Evolutionary conservation across 1,284 basidiomycete species (phyloP), one percentile per base, ranked within the genome.

Genomic region (Wallemia mellicola): DNA sequence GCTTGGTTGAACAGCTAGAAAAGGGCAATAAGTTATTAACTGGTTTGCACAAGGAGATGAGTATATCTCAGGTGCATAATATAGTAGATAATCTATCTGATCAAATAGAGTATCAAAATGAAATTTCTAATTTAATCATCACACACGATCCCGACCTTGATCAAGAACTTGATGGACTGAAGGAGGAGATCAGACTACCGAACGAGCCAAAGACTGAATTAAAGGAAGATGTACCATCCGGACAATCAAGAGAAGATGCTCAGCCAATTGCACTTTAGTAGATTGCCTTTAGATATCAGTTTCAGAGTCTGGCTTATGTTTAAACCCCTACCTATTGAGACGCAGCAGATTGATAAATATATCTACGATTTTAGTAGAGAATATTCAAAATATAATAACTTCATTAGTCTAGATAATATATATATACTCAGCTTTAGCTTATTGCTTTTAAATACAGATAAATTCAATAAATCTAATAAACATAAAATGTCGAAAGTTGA

Each of bases 381-480:
- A 3, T 48, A 48, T n/a, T 22, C 14, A 5, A n/a, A 11, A n/a
- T n/a, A 48, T n/a, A 48, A 48, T n/a, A 15, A 11, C 14, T n/a
- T 48, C 38, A 48, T 48, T n/a, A 7, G 9, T n/a, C n/a, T 11
- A 22, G 38, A 48, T n/a, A 48, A 11, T 22, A n/a, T 48, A n/a
- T 98, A 98, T 71, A 85, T 98, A 57, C 74, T 99, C 54, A 86
- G 92, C 15, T 99, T 98, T 71, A 95, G 92, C 65, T 74, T 98
- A 66, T 94, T 99, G 68, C 96, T 99, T 89, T 75, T 99, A 56
- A 91, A 96, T 68, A 98, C 94, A 14, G 92, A 98, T 68, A 84
- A 83, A 1, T 98, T 96, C 75, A 98, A 98, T 72, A 86, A 83
- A 71, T 88, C 86, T 64, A 96, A 95, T 71, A 95, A 87, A 71